phyloP scores from a whole-genome alignment of 1,139 yeast species.

The Yamadazyma membranifaciens region DNA sequence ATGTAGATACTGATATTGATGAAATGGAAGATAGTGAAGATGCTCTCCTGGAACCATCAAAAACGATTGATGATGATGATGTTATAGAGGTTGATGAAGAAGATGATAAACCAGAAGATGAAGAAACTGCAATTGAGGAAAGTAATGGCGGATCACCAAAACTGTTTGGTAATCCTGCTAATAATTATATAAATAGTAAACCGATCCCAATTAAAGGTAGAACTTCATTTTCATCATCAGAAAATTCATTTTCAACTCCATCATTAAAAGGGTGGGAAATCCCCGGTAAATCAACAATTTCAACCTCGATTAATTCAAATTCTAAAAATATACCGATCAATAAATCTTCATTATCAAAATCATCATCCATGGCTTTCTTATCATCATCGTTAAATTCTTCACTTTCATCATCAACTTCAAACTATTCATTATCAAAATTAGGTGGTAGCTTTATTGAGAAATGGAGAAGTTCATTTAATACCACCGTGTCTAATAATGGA shows the following conservation, averaged over 20 bases:
- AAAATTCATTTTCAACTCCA: conserved; percentile 29
- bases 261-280: conserved; percentile 44
- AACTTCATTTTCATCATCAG: conserved; percentile 25
- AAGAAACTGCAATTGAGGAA: conserved; percentile 5
- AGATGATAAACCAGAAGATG: not conserved
- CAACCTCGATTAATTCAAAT: conserved; percentile 20
- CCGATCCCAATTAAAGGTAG: conserved; percentile 33
- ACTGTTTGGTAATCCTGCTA: conserved; percentile 1
- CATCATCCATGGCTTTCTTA: conserved; percentile 43
- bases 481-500: conserved; percentile 11
- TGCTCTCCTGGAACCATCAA: not conserved
- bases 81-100: conserved; percentile 3
- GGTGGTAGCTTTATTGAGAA: conserved; percentile 49
- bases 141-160: conserved; percentile 2
- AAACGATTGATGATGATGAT: not conserved
- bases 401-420: conserved; percentile 36
- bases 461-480: conserved; percentile 38
- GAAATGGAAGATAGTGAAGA: conserved; percentile 2
- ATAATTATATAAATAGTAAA: conserved; percentile 1
- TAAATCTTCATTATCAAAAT: conserved; percentile 28
- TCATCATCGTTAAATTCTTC: conserved; percentile 42
- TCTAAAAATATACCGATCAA: conserved; percentile 20
- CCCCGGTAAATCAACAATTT: conserved; percentile 34
- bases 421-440: conserved; percentile 39
- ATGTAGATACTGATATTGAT: conserved; percentile 13